Conservation (phyloP, 1,284 basidiomycete genomes). For the Golubevia pallescens region DNA sequence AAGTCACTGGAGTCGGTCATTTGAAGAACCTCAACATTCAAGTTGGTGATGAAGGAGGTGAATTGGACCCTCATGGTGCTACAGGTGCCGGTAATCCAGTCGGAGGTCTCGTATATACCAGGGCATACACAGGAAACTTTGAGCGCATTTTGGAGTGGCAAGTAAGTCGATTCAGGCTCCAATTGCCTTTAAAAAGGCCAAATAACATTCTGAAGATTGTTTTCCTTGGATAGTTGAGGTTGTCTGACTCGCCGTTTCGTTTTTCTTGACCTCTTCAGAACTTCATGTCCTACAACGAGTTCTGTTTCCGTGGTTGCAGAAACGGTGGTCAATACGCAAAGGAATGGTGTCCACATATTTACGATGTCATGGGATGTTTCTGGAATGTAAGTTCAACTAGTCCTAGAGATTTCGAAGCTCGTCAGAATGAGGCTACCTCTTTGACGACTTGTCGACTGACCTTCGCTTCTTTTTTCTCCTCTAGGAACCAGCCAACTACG, state of each 20-base stretch:
- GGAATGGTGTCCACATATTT: conserved; percentile 22
- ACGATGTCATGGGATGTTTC: neutral
- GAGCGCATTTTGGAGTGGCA: too few relatives aligned
- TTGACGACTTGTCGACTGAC: neutral
- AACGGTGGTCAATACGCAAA: conserved; percentile 28
- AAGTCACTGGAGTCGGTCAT: conserved; percentile 65
- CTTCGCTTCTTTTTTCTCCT: neutral
- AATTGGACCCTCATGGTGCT: conserved; percentile 68
- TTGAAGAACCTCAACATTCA: conserved; percentile 63
- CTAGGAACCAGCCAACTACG: conserved; percentile 2
- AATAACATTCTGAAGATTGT: neutral
- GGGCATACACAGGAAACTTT: conserved; percentile 70
- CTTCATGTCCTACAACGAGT: conserved; percentile 13
- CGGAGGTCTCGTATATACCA: conserved; percentile 69
- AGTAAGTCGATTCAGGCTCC: too few relatives aligned
- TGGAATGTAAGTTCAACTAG: neutral
- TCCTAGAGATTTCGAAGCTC: neutral
- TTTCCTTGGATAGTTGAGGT: neutral
- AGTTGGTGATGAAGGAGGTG: conserved; percentile 66
- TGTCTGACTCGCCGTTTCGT: too few relatives aligned
- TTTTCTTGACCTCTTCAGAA: neutral
- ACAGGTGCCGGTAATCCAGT: conserved; percentile 66
- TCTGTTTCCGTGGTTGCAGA: conserved; percentile 19
- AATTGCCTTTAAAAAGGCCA: too few relatives aligned
- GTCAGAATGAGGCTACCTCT: too few relatives aligned